Evolutionary conservation across 768 basidiomycete genomes (phyloP), one percentile per base, ranked within the genome.

Genomic region (Calvatia gigantea): DNA sequence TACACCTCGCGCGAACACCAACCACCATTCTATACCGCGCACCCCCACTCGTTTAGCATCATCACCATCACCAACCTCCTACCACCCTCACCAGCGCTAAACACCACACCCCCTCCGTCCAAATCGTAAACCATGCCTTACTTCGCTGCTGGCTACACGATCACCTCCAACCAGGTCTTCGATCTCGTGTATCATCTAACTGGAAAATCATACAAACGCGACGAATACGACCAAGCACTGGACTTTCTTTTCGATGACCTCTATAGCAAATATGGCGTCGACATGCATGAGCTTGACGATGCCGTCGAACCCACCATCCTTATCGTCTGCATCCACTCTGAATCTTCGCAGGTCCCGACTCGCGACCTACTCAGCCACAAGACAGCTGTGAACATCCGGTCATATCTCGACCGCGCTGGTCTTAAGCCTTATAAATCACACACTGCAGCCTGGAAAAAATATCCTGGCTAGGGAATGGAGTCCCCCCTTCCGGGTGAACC

Each of bases 171-270:
- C 21, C 46, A 56, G 12, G 47, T 56, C 46, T 56, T 56, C 39
- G 54, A 56, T 39, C 46, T 56, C 47, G 54, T 56, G 6, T 56
- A 48, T 23, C 54, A 56, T n/a, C 45, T 56, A n/a, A 48, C 54
- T 4, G 47, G 47, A 3, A 48, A 48, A 33, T 56, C 54, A 3
- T 49, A 48, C 47, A 56, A 48, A 27, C 54, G 45, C 14, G 38
- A 42, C n/a, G 46, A 56, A 56, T 48, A 41, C 46, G 37, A 39
- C 17, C 17, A 21, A 4, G 54, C 54, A 1, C 39, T 48, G 8
- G 54, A 56, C 17, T 48, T 32, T 23, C 46, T 49, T n/a, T 56
- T 32, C 5, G 45, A 49, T 14, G 54, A 56, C 27, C 47, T 56
- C 38, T 17, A 41, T 1, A 56, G 43, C 37, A 56, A 56, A 29